Base-by-base conservation (phyloP, 1,139 yeast genomes). In the Yamadazyma siamensis region DNA sequence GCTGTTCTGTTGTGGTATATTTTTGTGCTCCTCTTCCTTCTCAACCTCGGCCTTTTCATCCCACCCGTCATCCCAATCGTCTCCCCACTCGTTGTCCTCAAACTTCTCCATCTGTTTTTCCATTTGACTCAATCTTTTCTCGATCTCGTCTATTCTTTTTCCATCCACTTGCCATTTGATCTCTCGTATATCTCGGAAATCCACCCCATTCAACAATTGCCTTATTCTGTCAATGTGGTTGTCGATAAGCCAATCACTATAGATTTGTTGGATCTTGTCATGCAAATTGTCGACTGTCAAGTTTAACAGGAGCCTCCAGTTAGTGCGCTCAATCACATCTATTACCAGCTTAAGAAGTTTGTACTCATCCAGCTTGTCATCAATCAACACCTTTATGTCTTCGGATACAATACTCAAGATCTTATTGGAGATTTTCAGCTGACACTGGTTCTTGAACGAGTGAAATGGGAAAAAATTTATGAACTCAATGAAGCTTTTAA, bases 231-330 rank as follows among this genome's bases (percentile, higher is more conserved):
- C 50, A 15, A 59, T 49, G 29, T 47, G 54, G 17, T 47, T 49
- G 34, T 60, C 61, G 12, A 52, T 35, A 7, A 56, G 31, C 64
- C 68, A 61, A 29, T 61, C 56, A 23, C 44, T 34, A 35, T 61
- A 53, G 23, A 64, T 46, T 10, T 41, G 42, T 25, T 56, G 46
- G 34, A 65, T 52, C 27, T 52, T 50, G 9, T 50, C 54, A 20
- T 46, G 39, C 15, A 38, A 34, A 20, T 43, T 41, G n/a, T 26
- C 25, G 12, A 18, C 23, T 6, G 32, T 40, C 12, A 43, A 34
- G 17, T 35, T 28, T 11, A 44, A 34, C 1, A 59, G 49, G 16
- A 65, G 43, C 26, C 49, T 46, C 72, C 72, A 65, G 20, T 52
- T 43, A 1, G 56, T 46, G 4, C 39, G 35, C 23, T 41, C 52